Evolutionary conservation across 176 grass and related monocot species (phyloP), one percentile per base, ranked within the genome.

Genomic region (Zea luxurians): DNA sequence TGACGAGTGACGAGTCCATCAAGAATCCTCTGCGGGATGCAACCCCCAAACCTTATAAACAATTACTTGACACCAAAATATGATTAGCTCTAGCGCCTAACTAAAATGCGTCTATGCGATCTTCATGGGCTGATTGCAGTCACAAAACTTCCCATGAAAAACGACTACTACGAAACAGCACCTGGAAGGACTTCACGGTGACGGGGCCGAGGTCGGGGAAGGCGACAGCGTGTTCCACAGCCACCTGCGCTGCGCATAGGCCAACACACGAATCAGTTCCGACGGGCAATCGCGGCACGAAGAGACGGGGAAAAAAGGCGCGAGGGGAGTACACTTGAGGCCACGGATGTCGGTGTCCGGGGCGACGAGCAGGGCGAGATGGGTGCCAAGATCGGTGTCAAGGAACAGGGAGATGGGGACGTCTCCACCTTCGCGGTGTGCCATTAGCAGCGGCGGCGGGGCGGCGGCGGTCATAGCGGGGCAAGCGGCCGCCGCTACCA

Each of bases 321-420:
- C 37, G 4, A 67, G 64, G 15, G 70, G 2, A 66, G 13, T 89
- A 99, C 96, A 64, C 86, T 90, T 95, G 43, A 99, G 78, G 81
- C 37, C 60, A 64, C 81, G 64, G 58, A 92, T 47, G 36, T 83
- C 77, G 20, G 89, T 81, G 57, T 77, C 81, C 49, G 48, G 60
- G 71, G 83, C 81, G 71, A 83, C 76, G 44, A 61, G 9, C 52
- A 92, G 37, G 21, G 61, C 89, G 57, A 99, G 83, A 62, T 53
- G 57, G 47, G 88, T 95, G 71, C 71, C 84, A 37, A 99, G 74
- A 44, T 81, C 78, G 18, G 96, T 90, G 66, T 90, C 76, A 10
- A 95, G 10, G 77, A 86, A 99, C 8, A 98, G 60, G 49, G 78
- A 36, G 9, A 90, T 3, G 13, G 52, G 21, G 16, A 4, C 52